Conservation (phyloP, 495 filamentous ascomycete genomes). For the Cladorrhinum samala region DNA sequence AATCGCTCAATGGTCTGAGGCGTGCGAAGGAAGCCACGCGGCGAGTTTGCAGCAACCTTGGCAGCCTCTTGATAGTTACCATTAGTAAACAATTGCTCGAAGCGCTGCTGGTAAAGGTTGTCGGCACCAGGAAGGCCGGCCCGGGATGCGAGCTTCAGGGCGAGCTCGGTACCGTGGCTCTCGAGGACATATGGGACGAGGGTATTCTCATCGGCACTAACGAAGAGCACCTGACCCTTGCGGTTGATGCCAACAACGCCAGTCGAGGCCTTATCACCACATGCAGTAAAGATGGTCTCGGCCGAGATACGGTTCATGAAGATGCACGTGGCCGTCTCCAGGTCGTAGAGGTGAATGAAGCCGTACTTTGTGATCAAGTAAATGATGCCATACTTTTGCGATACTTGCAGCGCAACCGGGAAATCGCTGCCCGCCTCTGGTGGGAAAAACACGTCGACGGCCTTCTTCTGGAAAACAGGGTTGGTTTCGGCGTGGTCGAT, state of each 20-base stretch:
- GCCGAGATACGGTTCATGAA: conserved; percentile 99
- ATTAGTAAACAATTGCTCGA: conserved; percentile 70
- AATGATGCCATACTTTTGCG: conserved; percentile 87
- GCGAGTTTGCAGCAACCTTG: conserved; percentile 93
- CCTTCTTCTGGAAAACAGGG: conserved; percentile 84
- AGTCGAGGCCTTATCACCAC: conserved; percentile 71
- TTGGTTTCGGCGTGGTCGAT: conserved; percentile 89
- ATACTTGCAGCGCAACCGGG: conserved; percentile 97
- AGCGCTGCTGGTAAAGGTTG: conserved; percentile 87
- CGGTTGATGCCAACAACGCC: conserved; percentile 95
- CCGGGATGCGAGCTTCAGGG: conserved; percentile 90
- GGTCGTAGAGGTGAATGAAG: conserved; percentile 97
- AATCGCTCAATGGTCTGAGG: conserved; percentile 91
- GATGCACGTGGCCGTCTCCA: conserved; percentile 93
- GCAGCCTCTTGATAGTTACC: conserved; percentile 83
- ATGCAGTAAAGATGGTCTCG: conserved; percentile 96
- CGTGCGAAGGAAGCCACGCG: conserved; percentile 89
- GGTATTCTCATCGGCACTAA: conserved; percentile 83
- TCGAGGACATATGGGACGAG: conserved; percentile 91
- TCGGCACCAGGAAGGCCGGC: conserved; percentile 93
- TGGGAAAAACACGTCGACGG: conserved; percentile 96
- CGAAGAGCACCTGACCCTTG: conserved; percentile 91
- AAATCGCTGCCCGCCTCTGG: conserved; percentile 93
- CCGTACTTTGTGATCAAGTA: conserved; percentile 98
- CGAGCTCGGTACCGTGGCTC: conserved; percentile 84